These are phyloP conservation scores for Candida maris DNA, from an alignment of 805 yeast species.

Conservation along the genomic window DNA sequence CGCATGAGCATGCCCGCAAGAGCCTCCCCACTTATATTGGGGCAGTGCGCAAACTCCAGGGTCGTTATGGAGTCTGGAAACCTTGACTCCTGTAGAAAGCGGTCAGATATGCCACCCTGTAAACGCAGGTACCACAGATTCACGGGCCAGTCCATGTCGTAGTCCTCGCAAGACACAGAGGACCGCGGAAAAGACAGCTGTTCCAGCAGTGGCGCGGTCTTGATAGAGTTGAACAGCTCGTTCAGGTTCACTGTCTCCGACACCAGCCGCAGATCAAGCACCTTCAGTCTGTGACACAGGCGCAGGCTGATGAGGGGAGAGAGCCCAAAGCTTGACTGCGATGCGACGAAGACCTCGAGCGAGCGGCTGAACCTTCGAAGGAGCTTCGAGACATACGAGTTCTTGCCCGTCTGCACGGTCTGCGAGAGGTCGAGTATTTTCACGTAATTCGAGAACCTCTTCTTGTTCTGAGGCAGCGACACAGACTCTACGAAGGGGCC, in stretches of 20 bases:
- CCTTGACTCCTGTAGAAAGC: slow-evolving; percentile 62
- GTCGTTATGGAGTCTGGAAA: slow-evolving; percentile 71
- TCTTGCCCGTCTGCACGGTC: slow-evolving; percentile 87
- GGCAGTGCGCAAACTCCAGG: slow-evolving; percentile 85
- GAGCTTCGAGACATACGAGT: slow-evolving; percentile 81
- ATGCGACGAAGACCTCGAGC: slow-evolving; percentile 74
- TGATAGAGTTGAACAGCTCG: slow-evolving; percentile 74
- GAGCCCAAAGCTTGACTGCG: slow-evolving; percentile 91
- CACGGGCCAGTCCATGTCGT: slow-evolving; percentile 73
- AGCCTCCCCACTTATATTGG: slow-evolving; percentile 63
- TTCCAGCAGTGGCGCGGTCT: slow-evolving; percentile 57
- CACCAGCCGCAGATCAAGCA: slow-evolving; percentile 77
- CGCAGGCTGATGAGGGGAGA: slow-evolving; percentile 83
- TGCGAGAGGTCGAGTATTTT: slow-evolving; percentile 66
- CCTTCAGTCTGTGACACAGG: slow-evolving; percentile 58
- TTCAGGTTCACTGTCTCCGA: slow-evolving; percentile 85
- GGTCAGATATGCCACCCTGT: slow-evolving; percentile 87
- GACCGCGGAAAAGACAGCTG: slow-evolving; percentile 86
- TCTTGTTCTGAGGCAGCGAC: slow-evolving; percentile 39
- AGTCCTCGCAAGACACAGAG: slow-evolving; percentile 66
- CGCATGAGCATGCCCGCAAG: slow-evolving; percentile 56
- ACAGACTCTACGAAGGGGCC: slow-evolving; percentile 65
- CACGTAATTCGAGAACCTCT: slow-evolving; percentile 56
- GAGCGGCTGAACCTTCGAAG: slow-evolving; percentile 70
- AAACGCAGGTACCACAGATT: slow-evolving; percentile 66